phyloP scores from a whole-genome alignment of 768 basidiomycete species.

The Calocera cornea region DNA sequence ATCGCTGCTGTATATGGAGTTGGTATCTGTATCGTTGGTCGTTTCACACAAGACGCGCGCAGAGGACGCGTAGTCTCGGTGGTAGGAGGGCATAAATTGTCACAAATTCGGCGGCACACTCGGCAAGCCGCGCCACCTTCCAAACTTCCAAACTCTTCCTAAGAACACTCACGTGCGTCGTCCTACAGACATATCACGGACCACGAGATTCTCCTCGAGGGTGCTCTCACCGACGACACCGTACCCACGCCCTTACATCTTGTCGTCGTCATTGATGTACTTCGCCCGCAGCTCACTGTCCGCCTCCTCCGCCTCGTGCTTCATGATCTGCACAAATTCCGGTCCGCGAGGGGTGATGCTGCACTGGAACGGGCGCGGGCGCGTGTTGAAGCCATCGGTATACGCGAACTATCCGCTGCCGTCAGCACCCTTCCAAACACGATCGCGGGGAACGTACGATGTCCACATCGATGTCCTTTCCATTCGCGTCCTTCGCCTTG shows the following conservation, averaged over 20 bases:
- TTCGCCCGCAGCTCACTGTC: not conserved
- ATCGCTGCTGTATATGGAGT: no score
- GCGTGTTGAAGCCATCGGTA: not conserved
- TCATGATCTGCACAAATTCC: not conserved
- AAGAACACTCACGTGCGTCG: no score
- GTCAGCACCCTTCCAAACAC: no score
- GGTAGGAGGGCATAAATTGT: no score
- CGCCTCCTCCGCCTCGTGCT: not conserved
- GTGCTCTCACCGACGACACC: not conserved
- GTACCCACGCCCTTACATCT: not conserved
- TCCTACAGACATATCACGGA: not conserved
- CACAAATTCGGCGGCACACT: no score
- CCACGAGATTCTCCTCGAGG: not conserved
- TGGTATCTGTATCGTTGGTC: no score
- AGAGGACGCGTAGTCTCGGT: no score
- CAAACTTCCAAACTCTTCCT: no score
- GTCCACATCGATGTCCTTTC: not conserved
- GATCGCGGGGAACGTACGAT: no score
- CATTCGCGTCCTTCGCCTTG: constrained; percentile 6
- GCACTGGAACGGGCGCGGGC: not conserved
- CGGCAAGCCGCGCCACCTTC: no score
- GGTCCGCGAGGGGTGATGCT: not conserved
- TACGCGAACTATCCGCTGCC: not conserved
- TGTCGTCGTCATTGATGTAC: not conserved
- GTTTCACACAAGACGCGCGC: no score